Base-by-base conservation (phyloP, 352 stramenopile genomes). In the Globisporangium polare region DNA sequence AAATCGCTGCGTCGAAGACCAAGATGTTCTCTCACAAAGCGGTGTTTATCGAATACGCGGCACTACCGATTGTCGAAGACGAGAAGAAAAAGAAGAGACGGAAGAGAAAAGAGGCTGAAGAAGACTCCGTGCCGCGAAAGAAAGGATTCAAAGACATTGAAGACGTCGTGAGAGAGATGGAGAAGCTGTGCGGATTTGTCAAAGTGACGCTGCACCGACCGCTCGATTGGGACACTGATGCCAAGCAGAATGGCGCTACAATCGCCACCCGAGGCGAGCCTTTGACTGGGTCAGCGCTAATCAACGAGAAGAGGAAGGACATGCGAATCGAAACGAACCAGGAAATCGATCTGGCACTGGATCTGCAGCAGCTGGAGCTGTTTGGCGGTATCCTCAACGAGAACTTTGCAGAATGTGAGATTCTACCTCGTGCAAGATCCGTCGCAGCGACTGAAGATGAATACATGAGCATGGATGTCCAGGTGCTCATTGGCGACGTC, bases 351-450 rank as follows among this genome's bases (percentile, higher is more conserved):
- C 18, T 89, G 17, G 60, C 72, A 1, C 51, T 89, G 1, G 83
- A 91, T 61, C 73, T 78, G 8, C 77, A 84, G 29, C 82, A 91
- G 37, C 56, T 91, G 3, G 77, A 90, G 56, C 66, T 92, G 15
- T 52, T 90, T 9, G 67, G 68, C n/a, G 84, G 83, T 24, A 69
- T 92, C 41, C 41, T 81, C 2, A 70, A 86, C 29, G 82, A 90
- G 46, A 90, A 92, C 55, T 78, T 90, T 59, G 67, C 59, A 17
- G 63, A 63, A 10, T 46, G 59, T 15, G 66, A 81, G 41, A 24
- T 69, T 18, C 2, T 41, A 13, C 24, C 46, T 15, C 47, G 26
- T 9, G 27, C 29, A 1, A 49, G 35, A 35, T 5, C 33, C 0
- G 5, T 13, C 5, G 39, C 62, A 56, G 47, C 67, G 2, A 56